Percentiles rank a stretch among this genome's conserved stretches.
Evolutionary conservation across 306 rosid genomes (phyloP).

Genomic region (Crataegus laevigata): DNA sequence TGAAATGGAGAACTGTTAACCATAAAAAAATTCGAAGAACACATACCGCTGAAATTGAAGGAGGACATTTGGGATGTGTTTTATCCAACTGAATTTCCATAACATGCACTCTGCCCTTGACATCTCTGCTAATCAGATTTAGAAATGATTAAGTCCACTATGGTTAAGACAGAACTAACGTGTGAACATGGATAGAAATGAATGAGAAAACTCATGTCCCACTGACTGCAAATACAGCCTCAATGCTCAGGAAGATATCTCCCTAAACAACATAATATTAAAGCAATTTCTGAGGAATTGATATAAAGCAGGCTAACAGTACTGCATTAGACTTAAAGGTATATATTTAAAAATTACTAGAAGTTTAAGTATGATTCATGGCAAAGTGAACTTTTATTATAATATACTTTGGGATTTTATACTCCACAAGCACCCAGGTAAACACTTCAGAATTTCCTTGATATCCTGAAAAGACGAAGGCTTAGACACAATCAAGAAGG

Average conservation of each 20-base stretch:
- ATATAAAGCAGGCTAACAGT: neutral
- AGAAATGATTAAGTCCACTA: neutral
- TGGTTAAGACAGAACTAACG: neutral
- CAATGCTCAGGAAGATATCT: neutral
- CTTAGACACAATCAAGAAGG: neutral
- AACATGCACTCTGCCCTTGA: constrained; percentile 19
- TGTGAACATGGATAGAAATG: neutral
- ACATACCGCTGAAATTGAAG: constrained; percentile 30
- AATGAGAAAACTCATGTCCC: neutral
- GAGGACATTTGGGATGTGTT: constrained; percentile 28
- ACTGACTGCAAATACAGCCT: neutral
- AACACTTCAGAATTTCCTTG: neutral
- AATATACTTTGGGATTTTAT: neutral
- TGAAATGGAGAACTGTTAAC: neutral
- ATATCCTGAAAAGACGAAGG: neutral
- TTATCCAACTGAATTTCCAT: constrained; percentile 26
- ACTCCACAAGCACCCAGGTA: constrained; percentile 1
- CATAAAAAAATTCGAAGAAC: neutral
- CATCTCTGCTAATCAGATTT: constrained; percentile 17
- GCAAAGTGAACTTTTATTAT: neutral
- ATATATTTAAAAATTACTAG: neutral
- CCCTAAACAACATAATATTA: neutral
- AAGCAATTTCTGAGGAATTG: neutral
- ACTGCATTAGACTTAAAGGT: neutral
- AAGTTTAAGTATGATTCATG: neutral